Evolutionary conservation across 768 basidiomycete species (phyloP).

Genomic region (Mycena galopus): DNA sequence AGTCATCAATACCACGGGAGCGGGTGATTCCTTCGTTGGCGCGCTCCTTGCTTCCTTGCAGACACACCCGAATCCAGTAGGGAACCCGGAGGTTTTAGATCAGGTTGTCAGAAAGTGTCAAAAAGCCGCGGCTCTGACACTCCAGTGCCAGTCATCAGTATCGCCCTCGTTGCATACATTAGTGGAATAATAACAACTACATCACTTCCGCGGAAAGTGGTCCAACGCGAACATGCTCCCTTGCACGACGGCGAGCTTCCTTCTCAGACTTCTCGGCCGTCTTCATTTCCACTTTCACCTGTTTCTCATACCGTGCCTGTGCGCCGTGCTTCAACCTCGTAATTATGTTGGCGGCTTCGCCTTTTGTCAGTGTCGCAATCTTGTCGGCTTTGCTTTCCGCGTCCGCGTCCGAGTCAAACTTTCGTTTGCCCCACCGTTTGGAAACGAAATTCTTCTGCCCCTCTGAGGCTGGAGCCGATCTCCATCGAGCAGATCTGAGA

Average conservation of each 20-base stretch:
- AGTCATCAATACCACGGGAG: constrained; percentile 87
- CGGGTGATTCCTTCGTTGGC: constrained; percentile 92
- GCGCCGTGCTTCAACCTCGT: constrained; percentile 84
- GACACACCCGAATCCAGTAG: constrained; percentile 58
- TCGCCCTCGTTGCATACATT: constrained; percentile 65
- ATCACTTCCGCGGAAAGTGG: constrained; percentile 47
- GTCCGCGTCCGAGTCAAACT: constrained; percentile 36
- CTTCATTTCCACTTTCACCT: constrained; percentile 56
- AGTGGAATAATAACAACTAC: constrained; percentile 2
- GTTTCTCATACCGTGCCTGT: constrained; percentile 69
- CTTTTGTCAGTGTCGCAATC: constrained; percentile 72
- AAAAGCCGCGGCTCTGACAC: constrained; percentile 70
- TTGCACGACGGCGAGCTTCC: constrained; percentile 64
- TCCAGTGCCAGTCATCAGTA: constrained; percentile 71
- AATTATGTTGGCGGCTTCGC: constrained; percentile 84
- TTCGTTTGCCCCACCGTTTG: constrained; percentile 61
- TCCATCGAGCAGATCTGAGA: constrained; percentile 75
- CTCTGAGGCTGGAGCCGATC: constrained; percentile 70
- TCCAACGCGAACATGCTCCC: constrained; percentile 74
- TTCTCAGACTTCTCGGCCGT: constrained; percentile 52
- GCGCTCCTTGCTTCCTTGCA: constrained; percentile 79
- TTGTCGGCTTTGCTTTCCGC: constrained; percentile 43
- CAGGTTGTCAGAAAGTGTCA: constrained; percentile 69
- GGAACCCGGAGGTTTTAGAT: constrained; percentile 59
- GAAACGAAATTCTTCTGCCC: constrained; percentile 69